Evolutionary conservation across 1,284 basidiomycete species (phyloP), one percentile per base, ranked within the genome.

Genomic region (Malassezia cuniculi): DNA sequence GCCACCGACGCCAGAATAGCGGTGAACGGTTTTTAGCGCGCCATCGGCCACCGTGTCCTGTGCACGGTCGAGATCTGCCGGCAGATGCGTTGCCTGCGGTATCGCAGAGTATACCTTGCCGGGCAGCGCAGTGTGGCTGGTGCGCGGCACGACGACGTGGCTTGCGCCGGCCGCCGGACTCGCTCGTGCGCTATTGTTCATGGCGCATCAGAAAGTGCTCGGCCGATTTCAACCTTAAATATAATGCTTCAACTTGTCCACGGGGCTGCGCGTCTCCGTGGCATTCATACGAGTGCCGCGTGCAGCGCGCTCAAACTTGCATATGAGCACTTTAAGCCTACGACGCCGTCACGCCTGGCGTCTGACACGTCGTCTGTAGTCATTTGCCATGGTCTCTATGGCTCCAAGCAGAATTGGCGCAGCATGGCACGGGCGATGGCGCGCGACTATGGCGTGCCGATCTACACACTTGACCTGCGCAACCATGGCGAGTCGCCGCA

Each of bases 401-500:
- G 83, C 0, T 81, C 77, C 38, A 83, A 83, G 60, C 74, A 82
- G 37, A 85, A 85, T 57, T 85, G 81, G 78, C 72, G 75, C 4
- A 78, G 79, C 0, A 68, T 85, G 12, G 75, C 77, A 2, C 80
- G 79, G 48, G 74, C 75, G 2, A 78, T 84, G 57, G 70, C 73
- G 16, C 68, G 71, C 19, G 72, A 75, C 21, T 69, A 81, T 15
- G 67, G 72, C 9, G 68, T 76, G 16, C 77, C 81, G 1, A 73
- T 87, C 14, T 84, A 82, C 57, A 69, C 79, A 3, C 66, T 87
- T n/a, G 84, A 87, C 65, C 71, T 87, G 9, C 73, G 85, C 12
- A 87, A 87, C 52, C 84, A 86, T 55, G 84, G 84, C 3, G 69
- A 74, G 6, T 85, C 82, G 0, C 81, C 82, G 0, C 82, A 83